Base-by-base conservation (phyloP, 106 monocot genomes). In the Phalaenopsis aphrodite region DNA sequence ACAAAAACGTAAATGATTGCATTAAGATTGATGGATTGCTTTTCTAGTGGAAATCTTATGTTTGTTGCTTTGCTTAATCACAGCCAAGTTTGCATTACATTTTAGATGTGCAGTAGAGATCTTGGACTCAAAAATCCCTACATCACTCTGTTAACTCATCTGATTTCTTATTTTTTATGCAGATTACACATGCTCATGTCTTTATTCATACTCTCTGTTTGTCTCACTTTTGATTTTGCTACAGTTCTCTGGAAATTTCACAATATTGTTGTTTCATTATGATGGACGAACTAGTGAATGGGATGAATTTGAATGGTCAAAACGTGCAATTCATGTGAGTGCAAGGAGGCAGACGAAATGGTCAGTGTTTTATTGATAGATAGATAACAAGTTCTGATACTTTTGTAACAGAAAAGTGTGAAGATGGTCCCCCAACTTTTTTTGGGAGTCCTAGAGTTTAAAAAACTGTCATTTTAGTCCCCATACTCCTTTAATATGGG, bases 261-360 rank as follows among this genome's bases (percentile, higher is more conserved):
- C 85, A 2, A 89, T 87, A n/a, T 23, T 92, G 41, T 65, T 92
- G 45, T 92, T 92, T 77, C 92, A 92, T 84, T 92, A 92, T 75
- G 92, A 92, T 87, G 89, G 87, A 21, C 87, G 78, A 41, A 74
- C 82, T 49, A 85, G 78, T 74, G 89, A 89, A 68, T 92, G 92
- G 92, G 92, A 92, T 81, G 87, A 89, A 75, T 89, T 81, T 65
- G 81, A 81, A 55, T 81, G 81, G 81, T 81, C 81, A 48, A 75
- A 81, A 76, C 75, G 41, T 75, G 81, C 81, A 15, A 81, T 81
- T 55, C 81, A 81, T 56, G 56, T 81, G 75, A 81, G 81, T 46
- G 84, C 64, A 43, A 85, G 78, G 64, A 89, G 57, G 78, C 91
- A 92, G 82, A 82, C 91, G 55, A 92, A 92, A 85, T 92, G 91